Percentiles rank a stretch among this genome's conserved stretches.
Evolutionary conservation across 495 filamentous ascomycete genomes (phyloP).

Genomic region (Stereocaulon alpinum): DNA sequence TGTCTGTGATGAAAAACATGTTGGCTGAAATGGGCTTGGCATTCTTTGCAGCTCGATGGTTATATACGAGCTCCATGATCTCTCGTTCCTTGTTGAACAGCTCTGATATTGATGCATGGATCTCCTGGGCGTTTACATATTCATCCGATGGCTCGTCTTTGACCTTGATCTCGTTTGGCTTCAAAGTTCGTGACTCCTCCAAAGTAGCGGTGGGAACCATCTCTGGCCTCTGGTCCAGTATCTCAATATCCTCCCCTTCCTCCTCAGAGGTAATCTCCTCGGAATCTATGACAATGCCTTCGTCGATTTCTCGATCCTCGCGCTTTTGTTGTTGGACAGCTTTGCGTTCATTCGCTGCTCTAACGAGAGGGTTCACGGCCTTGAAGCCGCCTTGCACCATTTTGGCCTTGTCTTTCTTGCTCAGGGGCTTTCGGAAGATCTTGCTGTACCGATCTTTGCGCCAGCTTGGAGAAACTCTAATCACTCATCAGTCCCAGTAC

Average conservation of each 20-base stretch:
- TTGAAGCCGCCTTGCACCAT: conserved; percentile 64
- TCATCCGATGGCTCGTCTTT: conserved; percentile 39
- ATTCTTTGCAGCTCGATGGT: conserved; percentile 49
- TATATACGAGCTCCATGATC: conserved; percentile 71
- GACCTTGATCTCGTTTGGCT: conserved; percentile 24
- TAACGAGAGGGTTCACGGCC: conserved; percentile 49
- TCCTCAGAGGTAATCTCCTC: conserved; percentile 32
- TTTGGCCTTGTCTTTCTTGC: conserved; percentile 55
- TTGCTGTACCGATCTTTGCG: conserved; percentile 82
- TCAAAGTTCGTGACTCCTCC: conserved; percentile 33
- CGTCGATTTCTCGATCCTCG: conserved; percentile 24
- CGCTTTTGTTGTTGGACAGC: conserved; percentile 16
- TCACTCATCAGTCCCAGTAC: neutral
- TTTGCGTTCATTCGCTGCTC: conserved; percentile 29
- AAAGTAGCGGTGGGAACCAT: conserved; percentile 27
- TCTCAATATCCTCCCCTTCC: conserved; percentile 31
- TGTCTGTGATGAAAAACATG: conserved; percentile 84
- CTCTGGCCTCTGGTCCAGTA: conserved; percentile 34
- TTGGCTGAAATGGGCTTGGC: conserved; percentile 53
- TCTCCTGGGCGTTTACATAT: conserved; percentile 65
- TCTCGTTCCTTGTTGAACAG: conserved; percentile 83
- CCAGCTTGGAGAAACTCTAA: conserved; percentile 56
- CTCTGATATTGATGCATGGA: conserved; percentile 59
- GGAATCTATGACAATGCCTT: conserved; percentile 30
- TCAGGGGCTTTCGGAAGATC: conserved; percentile 78